phyloP scores from a whole-genome alignment of 768 basidiomycete species.

The Pleurotus platypus region DNA sequence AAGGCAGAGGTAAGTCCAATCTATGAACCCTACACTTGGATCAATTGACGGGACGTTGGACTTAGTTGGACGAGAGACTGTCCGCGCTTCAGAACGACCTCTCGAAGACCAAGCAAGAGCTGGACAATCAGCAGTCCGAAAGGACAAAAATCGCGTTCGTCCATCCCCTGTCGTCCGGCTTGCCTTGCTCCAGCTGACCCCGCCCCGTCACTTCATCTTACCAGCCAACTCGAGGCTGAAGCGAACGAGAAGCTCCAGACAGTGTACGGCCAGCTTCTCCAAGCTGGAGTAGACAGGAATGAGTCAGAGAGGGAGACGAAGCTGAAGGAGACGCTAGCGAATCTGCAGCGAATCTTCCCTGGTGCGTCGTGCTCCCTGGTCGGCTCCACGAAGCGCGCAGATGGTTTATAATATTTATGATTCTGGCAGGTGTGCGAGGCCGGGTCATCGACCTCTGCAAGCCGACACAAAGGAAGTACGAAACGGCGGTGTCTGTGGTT shows the following conservation, averaged over 20 bases:
- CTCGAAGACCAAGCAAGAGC: conserved; percentile 64
- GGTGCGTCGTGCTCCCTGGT: conserved; percentile 37
- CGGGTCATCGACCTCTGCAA: conserved; percentile 93
- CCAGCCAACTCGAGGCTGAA: conserved; percentile 85
- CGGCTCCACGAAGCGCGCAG: too few relatives aligned
- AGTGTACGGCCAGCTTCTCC: conserved; percentile 78
- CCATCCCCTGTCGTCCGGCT: background rate
- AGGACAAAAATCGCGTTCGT: conserved; percentile 72
- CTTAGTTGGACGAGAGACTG: conserved; percentile 63
- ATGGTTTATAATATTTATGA: background rate
- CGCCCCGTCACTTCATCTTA: background rate
- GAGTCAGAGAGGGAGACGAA: conserved; percentile 82
- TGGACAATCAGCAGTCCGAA: conserved; percentile 86
- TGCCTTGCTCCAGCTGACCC: background rate
- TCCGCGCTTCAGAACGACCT: conserved; percentile 56
- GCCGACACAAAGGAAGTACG: conserved; percentile 89
- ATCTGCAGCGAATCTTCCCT: conserved; percentile 85
- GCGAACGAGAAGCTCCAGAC: conserved; percentile 88
- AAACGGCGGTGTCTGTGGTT: conserved; percentile 86
- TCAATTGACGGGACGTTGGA: background rate
- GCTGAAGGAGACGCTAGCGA: conserved; percentile 83
- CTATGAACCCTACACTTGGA: background rate
- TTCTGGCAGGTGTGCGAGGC: conserved; percentile 77
- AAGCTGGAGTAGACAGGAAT: conserved; percentile 85
- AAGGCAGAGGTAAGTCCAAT: conserved; percentile 50